These are phyloP conservation scores for Eimeria tenella DNA, from an alignment of 169 alveolate genomes.

Conservation along the genomic window DNA sequence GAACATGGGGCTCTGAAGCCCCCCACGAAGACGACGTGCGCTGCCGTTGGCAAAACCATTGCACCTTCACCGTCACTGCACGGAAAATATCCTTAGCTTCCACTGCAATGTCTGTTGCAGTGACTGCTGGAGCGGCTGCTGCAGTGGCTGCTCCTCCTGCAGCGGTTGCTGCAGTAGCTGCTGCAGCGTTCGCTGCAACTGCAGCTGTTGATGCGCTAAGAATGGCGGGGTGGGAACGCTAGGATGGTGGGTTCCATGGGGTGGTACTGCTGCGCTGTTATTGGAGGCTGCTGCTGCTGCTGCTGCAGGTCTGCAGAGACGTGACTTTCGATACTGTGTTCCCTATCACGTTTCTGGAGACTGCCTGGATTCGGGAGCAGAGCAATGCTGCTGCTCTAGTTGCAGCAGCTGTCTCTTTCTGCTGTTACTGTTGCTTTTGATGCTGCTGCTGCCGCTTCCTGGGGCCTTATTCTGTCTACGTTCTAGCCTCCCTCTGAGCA, in stretches of 20 bases:
- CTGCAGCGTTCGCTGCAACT: neutral
- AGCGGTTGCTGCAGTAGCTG: neutral
- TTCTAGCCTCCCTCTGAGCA: constrained; percentile 25
- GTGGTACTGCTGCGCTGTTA: neutral
- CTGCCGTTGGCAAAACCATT: neutral
- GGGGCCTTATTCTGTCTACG: neutral
- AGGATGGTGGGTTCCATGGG: neutral
- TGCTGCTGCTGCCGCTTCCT: neutral
- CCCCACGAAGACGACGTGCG: neutral
- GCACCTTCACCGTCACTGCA: neutral
- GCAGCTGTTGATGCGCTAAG: neutral
- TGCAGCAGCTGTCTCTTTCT: constrained; percentile 15
- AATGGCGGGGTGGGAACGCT: neutral
- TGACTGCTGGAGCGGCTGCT: neutral
- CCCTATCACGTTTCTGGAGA: too few species aligned
- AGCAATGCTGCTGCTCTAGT: neutral
- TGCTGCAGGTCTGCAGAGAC: neutral
- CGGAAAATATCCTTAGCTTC: neutral
- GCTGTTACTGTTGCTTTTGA: neutral
- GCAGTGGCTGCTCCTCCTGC: neutral
- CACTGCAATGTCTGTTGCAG: neutral
- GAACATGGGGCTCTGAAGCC: neutral
- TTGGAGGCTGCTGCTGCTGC: constrained; percentile 13
- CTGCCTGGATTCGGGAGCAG: too few species aligned
- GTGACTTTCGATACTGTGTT: too few species aligned